These are phyloP conservation scores for Lentinula novae-zelandiae DNA, from an alignment of 1,284 basidiomycete species.

Conservation along the genomic window DNA sequence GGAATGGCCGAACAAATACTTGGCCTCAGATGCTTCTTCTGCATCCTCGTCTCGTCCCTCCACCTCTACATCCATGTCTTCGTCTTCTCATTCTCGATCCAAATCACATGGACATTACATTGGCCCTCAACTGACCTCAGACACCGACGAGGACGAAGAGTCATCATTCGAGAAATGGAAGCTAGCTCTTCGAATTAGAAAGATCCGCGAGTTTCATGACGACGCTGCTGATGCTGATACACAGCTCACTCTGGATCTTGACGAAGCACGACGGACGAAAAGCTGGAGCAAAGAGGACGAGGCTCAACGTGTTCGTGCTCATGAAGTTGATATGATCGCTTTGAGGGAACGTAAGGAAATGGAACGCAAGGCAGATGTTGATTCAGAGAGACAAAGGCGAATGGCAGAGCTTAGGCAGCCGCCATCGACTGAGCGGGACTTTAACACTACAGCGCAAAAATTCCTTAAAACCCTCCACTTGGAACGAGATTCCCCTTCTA, in stretches of 20 bases:
- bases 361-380: conserved; percentile 43
- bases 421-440: background rate
- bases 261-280: conserved; percentile 20
- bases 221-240: conserved; percentile 46
- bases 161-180: conserved; percentile 48
- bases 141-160: conserved; percentile 35
- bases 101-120: conserved; percentile 30
- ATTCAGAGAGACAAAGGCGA: conserved; percentile 38
- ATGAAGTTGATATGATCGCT: conserved; percentile 42
- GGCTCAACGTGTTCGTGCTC: conserved; percentile 35
- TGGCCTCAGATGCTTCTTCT: conserved; percentile 6
- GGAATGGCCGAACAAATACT: conserved; percentile 8
- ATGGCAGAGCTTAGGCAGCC: conserved; percentile 17
- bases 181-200: conserved; percentile 42
- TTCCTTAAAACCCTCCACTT: conserved; percentile 5
- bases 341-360: conserved; percentile 45
- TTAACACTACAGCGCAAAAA: background rate
- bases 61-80: background rate
- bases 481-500: background rate
- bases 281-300: conserved; percentile 26
- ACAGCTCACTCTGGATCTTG: conserved; percentile 40
- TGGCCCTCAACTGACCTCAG: conserved; percentile 39
- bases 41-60: background rate
- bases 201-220: conserved; percentile 53
- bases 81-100: conserved; percentile 2